phyloP scores from a whole-genome alignment of 2,329 filamentous ascomycete genomes.

The Colletotrichum sp. region DNA sequence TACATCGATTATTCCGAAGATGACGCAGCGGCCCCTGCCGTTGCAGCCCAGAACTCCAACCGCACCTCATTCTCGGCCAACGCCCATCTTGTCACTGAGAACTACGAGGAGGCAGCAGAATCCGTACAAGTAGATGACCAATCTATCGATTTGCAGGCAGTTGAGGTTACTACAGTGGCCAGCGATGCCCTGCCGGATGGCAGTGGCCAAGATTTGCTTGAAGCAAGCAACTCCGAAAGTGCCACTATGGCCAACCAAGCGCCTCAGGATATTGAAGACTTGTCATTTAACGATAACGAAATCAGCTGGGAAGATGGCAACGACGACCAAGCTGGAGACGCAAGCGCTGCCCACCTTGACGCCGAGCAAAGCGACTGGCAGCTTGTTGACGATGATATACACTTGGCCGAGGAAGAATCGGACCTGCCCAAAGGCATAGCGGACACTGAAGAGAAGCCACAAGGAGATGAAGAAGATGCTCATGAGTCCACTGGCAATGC shows the following conservation, averaged over 20 bases:
- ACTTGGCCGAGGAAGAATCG: conserved; percentile 17
- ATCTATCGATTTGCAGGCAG: not conserved
- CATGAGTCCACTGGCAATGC: conserved; percentile 22
- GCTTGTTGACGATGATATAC: not conserved
- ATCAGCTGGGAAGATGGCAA: conserved; percentile 23
- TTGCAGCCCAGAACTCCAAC: not conserved
- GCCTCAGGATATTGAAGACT: not conserved
- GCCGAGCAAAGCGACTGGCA: conserved; percentile 4
- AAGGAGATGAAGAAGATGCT: conserved; percentile 19
- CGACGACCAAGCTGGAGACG: not conserved
- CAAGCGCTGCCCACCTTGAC: not conserved
- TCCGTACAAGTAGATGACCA: conserved; percentile 27
- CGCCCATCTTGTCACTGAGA: not conserved
- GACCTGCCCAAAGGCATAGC: not conserved
- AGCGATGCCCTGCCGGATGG: not conserved
- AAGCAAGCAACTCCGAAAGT: not conserved
- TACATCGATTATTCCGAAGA: conserved; percentile 22
- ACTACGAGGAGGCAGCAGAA: not conserved
- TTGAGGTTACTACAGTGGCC: not conserved
- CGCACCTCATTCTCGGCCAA: conserved; percentile 1
- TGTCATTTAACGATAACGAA: conserved; percentile 14
- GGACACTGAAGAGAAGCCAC: not conserved
- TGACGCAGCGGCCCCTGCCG: conserved; percentile 3
- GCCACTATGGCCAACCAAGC: not conserved
- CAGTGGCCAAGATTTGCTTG: not conserved